Base-by-base conservation (phyloP, 2,329 filamentous ascomycete species). In the Didymella exigua region DNA sequence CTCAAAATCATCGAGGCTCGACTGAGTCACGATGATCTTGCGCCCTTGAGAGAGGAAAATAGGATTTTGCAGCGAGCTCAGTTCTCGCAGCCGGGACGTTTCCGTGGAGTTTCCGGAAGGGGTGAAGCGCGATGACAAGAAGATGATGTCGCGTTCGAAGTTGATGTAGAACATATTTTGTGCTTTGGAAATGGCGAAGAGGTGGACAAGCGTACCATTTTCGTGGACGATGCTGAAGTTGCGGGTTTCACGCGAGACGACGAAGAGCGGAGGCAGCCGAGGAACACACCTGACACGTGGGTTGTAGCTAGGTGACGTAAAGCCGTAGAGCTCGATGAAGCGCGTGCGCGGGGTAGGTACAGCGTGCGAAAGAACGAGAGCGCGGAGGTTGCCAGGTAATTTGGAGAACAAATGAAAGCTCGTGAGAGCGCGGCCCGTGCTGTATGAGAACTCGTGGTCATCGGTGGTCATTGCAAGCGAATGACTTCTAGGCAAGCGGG, bases 261-360 rank as follows among this genome's bases (percentile, higher is more conserved):
- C 31, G 45, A 64, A 63, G 23, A 64, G 41, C 5, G 59, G 16
- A 1, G 55, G 54, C 0, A 66, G 49, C 7, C 31, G 50, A 0
- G 61, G 59, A 5, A 62, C 43, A 46, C 62, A 65, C 27, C 57
- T 45, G 14, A 62, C 23, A 0, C 38, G 26, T 0, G 49, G 57
- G 13, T 26, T 26, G 41, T 48, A 41, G 46, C 21, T 44, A n/a
- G 13, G 33, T 41, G 46, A 21, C 2, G 49, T 24, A 49, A 58
- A 49, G 34, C 33, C 26, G 36, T 59, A 58, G 24, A 64, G 27
- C 29, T 65, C 59, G 9, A 64, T 23, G 44, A 58, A 62, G 31
- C 54, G 59, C 18, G 57, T 57, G 8, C 59, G 57, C 11, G 59
- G 57, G 4, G 24, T 5, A 2, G 59, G 57, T 4, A 21, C 19